These are phyloP conservation scores for Scheffersomyces ergatensis DNA, from an alignment of 805 yeast genomes.

Conservation along the genomic window DNA sequence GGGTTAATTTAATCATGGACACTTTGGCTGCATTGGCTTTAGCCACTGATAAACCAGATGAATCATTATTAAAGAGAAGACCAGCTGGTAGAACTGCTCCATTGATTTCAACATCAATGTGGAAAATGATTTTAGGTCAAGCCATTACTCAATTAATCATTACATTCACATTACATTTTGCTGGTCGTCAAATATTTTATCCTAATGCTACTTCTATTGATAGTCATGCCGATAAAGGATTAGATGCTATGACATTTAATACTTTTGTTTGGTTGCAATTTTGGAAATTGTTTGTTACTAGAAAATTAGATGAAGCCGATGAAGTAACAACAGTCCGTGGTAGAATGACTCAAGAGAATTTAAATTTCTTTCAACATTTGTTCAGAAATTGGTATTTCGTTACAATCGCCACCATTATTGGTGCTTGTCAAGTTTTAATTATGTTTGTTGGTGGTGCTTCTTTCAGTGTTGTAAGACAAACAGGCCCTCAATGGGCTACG, in stretches of 20 bases:
- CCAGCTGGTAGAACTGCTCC: slow-evolving; percentile 83
- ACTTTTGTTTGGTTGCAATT: slow-evolving; percentile 98
- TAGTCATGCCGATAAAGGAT: slow-evolving; percentile 51
- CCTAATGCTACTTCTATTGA: slow-evolving; percentile 22
- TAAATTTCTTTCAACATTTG: slow-evolving; percentile 81
- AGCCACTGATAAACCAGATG: slow-evolving; percentile 96
- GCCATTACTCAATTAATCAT: slow-evolving; percentile 72
- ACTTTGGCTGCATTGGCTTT: slow-evolving; percentile 96
- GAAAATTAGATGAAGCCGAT: slow-evolving; percentile 87
- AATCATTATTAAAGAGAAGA: slow-evolving; percentile 67
- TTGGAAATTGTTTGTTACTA: slow-evolving; percentile 85
- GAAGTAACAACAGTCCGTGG: slow-evolving; percentile 56
- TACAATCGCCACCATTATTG: slow-evolving; percentile 68
- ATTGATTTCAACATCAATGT: slow-evolving; percentile 86
- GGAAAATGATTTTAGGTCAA: slow-evolving; percentile 98
- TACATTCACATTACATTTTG: slow-evolving; percentile 80
- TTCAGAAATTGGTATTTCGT: slow-evolving; percentile 82
- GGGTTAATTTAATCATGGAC: slow-evolving; percentile 99
- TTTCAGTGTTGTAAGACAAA: slow-evolving; percentile 75
- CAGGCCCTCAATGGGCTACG: slow-evolving; percentile 86
- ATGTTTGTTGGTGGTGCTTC: slow-evolving; percentile 99
- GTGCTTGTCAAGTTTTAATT: slow-evolving; percentile 79
- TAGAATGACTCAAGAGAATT: slow-evolving; percentile 60
- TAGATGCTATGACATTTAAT: slow-evolving; percentile 87
- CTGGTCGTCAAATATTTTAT: slow-evolving; percentile 59